Percentiles rank a stretch among this genome's conserved stretches.
Conservation (phyloP, 2,329 filamentous ascomycete genomes). For the Claviceps quebecensis region DNA sequence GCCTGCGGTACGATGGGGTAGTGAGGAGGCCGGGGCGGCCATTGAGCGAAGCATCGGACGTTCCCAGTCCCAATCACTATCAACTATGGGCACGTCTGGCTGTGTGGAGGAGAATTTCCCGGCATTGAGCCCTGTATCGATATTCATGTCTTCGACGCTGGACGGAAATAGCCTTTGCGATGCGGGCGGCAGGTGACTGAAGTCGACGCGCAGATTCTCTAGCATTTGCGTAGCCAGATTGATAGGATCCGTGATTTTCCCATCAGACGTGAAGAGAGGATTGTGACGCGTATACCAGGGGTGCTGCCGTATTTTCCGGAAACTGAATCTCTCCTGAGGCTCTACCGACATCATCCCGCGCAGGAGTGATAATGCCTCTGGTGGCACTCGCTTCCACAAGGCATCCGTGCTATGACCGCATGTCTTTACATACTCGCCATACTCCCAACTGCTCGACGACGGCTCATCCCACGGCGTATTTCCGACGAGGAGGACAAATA, state of each 20-base stretch:
- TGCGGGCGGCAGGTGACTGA: conserved; percentile 51
- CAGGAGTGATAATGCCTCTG: conserved; percentile 63
- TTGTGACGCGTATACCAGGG: conserved; percentile 89
- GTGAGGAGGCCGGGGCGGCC: conserved; percentile 24
- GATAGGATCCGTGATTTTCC: conserved; percentile 64
- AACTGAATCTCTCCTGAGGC: conserved; percentile 60
- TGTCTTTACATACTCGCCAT: conserved; percentile 68
- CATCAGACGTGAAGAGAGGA: conserved; percentile 57
- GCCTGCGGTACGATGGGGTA: conserved; percentile 18
- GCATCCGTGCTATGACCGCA: conserved; percentile 73
- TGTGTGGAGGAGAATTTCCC: conserved; percentile 64
- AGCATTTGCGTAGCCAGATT: conserved; percentile 90
- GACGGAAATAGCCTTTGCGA: conserved; percentile 22
- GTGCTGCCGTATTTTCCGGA: conserved; percentile 75
- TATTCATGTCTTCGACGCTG: conserved; percentile 48
- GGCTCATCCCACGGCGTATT: conserved; percentile 98
- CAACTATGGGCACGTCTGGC: conserved; percentile 62
- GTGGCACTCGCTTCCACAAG: conserved; percentile 68
- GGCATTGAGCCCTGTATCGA: conserved; percentile 39
- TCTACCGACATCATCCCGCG: conserved; percentile 88
- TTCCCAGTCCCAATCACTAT: conserved; percentile 80
- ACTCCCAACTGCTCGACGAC: conserved; percentile 75
- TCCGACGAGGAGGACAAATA: conserved; percentile 87
- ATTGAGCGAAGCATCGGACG: conserved; percentile 47
- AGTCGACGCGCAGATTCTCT: conserved; percentile 78